Percentiles rank a stretch among this genome's conserved stretches.
Evolutionary conservation across 164 flowering plant genomes (phyloP).

Genomic region (Saururus chinensis): DNA sequence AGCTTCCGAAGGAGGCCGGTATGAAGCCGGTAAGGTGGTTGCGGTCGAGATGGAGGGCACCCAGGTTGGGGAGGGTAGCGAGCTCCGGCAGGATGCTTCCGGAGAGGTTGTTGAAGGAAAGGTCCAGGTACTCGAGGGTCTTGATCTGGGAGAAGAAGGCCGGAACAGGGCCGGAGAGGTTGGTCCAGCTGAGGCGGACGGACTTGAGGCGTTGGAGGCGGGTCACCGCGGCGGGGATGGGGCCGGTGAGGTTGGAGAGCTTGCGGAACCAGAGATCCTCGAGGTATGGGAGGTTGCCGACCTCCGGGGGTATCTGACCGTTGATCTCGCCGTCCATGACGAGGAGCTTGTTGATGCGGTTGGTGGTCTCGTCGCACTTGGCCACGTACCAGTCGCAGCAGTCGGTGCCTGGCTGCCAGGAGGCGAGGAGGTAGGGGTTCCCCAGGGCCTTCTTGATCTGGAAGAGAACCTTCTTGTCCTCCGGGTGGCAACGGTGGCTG

Average conservation of each 20-base stretch:
- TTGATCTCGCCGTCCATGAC: constrained; percentile 28
- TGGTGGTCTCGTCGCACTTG: constrained; percentile 30
- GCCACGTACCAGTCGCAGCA: constrained; percentile 62
- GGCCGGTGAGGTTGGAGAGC: constrained; percentile 43
- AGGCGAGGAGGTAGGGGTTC: too few species aligned
- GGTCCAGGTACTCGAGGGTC: constrained; percentile 1
- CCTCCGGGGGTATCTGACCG: constrained; percentile 66
- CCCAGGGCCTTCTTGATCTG: too few species aligned
- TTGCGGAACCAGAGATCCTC: constrained; percentile 33
- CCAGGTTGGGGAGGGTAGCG: constrained; percentile 26
- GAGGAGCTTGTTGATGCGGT: constrained; percentile 45
- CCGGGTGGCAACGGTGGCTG: too few species aligned
- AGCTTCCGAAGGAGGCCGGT: too few species aligned
- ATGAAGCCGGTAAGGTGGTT: too few species aligned
- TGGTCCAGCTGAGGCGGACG: too few species aligned
- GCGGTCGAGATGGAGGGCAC: constrained; percentile 31
- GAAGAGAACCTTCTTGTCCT: too few species aligned
- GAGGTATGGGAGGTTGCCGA: constrained; percentile 57
- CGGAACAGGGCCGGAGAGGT: too few species aligned
- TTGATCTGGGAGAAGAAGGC: too few species aligned
- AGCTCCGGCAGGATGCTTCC: constrained; percentile 54
- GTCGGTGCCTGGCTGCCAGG: constrained; percentile 37
- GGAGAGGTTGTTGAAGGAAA: constrained; percentile 41
- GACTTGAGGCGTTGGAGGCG: too few species aligned
- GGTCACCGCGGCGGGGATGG: constrained; percentile 46